A percentile compares a stretch with the other conserved stretches of the same genome.
phyloP scores from a whole-genome alignment of 2,329 filamentous ascomycete genomes.

The Penicillium sumatraense region DNA sequence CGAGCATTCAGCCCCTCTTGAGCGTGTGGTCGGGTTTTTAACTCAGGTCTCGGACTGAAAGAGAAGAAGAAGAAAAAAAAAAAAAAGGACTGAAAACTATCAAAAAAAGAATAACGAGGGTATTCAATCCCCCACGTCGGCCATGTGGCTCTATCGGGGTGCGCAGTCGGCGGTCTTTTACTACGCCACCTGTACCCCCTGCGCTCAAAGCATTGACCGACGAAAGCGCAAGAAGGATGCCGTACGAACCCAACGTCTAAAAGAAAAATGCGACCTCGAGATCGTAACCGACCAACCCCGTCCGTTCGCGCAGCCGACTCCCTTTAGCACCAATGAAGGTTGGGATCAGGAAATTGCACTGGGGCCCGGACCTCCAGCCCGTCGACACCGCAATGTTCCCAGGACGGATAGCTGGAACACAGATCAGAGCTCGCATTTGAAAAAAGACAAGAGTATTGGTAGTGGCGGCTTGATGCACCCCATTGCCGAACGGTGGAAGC shows the following conservation, averaged over 20 bases:
- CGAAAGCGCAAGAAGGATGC: slow-evolving; percentile 73
- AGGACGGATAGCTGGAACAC: slow-evolving; percentile 64
- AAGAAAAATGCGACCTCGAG: slow-evolving; percentile 63
- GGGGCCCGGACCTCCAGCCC: slow-evolving; percentile 74
- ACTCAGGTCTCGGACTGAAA: too few species aligned
- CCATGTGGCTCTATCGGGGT: slow-evolving; percentile 55
- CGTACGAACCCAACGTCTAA: slow-evolving; percentile 68
- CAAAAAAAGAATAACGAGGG: slow-evolving; percentile 2
- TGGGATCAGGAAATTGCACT: slow-evolving; percentile 86
- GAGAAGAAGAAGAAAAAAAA: background rate
- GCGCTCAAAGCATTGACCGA: slow-evolving; percentile 70
- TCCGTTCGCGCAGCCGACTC: slow-evolving; percentile 74
- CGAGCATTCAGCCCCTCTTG: slow-evolving; percentile 28
- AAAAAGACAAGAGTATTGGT: slow-evolving; percentile 58
- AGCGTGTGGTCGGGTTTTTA: slow-evolving; percentile 14
- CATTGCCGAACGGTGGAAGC: slow-evolving; percentile 71
- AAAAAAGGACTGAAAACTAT: slow-evolving; percentile 5
- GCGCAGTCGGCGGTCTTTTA: slow-evolving; percentile 57
- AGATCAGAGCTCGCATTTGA: slow-evolving; percentile 41
- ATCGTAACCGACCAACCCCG: slow-evolving; percentile 67
- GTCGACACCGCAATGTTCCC: slow-evolving; percentile 57
- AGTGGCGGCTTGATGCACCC: slow-evolving; percentile 38
- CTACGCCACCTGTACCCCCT: slow-evolving; percentile 59
- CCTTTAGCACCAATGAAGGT: slow-evolving; percentile 84
- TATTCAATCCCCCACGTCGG: slow-evolving; percentile 20